A percentile compares a stretch with the other conserved stretches of the same genome.
phyloP scores from a whole-genome alignment of 768 basidiomycete genomes.

The Botryobasidium botryosum region DNA sequence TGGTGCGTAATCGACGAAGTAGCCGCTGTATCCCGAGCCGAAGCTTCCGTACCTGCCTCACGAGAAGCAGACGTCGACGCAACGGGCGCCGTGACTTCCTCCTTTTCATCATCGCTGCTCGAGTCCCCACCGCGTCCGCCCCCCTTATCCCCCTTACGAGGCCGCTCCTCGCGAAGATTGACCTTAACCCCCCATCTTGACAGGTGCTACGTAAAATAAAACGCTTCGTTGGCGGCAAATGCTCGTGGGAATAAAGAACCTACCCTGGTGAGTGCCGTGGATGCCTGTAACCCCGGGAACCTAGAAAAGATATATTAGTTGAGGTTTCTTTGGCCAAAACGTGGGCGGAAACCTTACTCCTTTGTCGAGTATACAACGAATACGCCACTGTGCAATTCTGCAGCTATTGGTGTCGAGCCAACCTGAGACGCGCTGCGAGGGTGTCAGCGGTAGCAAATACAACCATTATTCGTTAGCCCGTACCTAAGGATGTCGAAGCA shows the following conservation, averaged over 20 bases:
- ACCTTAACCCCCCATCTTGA: constrained; percentile 40
- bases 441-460: background rate
- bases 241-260: constrained; percentile 2
- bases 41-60: too few species aligned
- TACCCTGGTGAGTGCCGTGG: constrained; percentile 53
- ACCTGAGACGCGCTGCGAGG: background rate
- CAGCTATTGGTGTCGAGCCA: constrained; percentile 25
- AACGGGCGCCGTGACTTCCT: background rate
- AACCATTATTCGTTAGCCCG: background rate
- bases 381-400: constrained; percentile 44
- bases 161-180: constrained; percentile 44
- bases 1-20: too few species aligned
- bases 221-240: background rate
- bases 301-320: constrained; percentile 3
- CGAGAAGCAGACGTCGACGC: too few species aligned
- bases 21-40: too few species aligned
- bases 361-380: constrained; percentile 58
- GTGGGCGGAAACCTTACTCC: constrained; percentile 18
- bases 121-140: background rate
- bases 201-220: constrained; percentile 21
- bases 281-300: constrained; percentile 48
- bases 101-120: background rate
- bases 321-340: background rate
- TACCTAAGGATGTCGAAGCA: constrained; percentile 35
- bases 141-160: constrained; percentile 28